Base-by-base conservation (phyloP, 441 rosid species). In the Pelargonium australe region DNA sequence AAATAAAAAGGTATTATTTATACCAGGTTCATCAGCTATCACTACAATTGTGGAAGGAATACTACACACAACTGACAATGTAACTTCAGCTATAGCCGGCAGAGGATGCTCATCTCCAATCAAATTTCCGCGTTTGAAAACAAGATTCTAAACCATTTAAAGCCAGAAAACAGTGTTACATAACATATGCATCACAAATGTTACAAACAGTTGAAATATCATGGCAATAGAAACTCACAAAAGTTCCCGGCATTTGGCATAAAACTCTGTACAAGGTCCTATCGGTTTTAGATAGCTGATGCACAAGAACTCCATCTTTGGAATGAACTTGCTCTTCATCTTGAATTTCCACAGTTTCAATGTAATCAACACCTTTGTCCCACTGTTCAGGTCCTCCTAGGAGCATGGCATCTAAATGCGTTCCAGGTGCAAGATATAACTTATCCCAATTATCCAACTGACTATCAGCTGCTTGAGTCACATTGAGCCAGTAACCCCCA, bases 1-100 rank as follows among this genome's bases (percentile, higher is more conserved):
- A 3, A 44, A 75, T 65, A 43, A 58, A 45, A 55, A 34, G 16
- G 63, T 1, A 45, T 37, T 14, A 65, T 34, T 43, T 65, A 55
- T 89, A 95, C 99, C 96, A 77, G 89, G 95, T 77, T 95, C 96
- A 84, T 95, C 97, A 77, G 86, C 92, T 19, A 95, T 75, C 70
- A 92, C 78, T 12, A 81, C 89, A 83, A 95, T 73, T 17, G 90
- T 85, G 65, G 91, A 82, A 68, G 99, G 99, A 75, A 88, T 70
- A 75, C 85, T 80, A 82, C 99, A 92, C 37, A 71, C 78, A 68
- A 91, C 80, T 72, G 82, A 77, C 76, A 89, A 68, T 63, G 74
- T 75, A 76, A 80, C 88, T 84, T 87, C 91, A 58, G 84, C 92
- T 66, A 92, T 76, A 61, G 85, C 84, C 62, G 99, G 96, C 65